A percentile compares a stretch with the other conserved stretches of the same genome.
phyloP scores from a whole-genome alignment of 1,284 basidiomycete species.

The Sanguinoderma infundibulare region DNA sequence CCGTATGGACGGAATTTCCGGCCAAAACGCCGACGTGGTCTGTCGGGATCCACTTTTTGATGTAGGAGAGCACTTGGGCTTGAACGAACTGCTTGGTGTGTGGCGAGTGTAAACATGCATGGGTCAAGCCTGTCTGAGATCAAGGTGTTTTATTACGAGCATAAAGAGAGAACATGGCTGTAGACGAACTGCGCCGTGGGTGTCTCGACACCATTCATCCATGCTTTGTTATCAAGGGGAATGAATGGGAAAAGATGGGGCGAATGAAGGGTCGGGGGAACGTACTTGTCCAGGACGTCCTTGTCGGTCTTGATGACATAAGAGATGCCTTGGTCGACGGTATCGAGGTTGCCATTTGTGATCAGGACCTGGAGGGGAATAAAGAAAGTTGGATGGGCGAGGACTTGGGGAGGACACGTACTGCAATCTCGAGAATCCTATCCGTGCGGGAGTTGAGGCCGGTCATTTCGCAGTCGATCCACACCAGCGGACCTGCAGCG shows the following conservation, averaged over 20 bases:
- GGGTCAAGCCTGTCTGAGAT: slow-evolving; percentile 71
- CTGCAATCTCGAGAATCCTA: slow-evolving; percentile 79
- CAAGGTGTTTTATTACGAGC: neutral
- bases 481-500: slow-evolving; percentile 75
- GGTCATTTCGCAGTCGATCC: slow-evolving; percentile 93
- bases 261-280: slow-evolving; percentile 2
- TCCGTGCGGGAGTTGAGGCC: slow-evolving; percentile 67
- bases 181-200: slow-evolving; percentile 65
- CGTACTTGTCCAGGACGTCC: slow-evolving; percentile 63
- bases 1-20: slow-evolving; percentile 82
- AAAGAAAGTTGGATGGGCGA: neutral
- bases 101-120: slow-evolving; percentile 68
- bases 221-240: slow-evolving; percentile 50
- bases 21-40: slow-evolving; percentile 69
- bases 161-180: neutral
- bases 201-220: slow-evolving; percentile 77
- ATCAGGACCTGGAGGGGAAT: slow-evolving; percentile 64
- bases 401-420: slow-evolving; percentile 31
- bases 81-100: slow-evolving; percentile 60
- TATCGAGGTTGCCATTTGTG: slow-evolving; percentile 77
- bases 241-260: neutral
- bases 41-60: slow-evolving; percentile 76
- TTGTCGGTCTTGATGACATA: slow-evolving; percentile 75
- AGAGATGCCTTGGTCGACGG: slow-evolving; percentile 76
- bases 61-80: slow-evolving; percentile 63